Percentiles rank a stretch among this genome's conserved stretches.
phyloP scores from a whole-genome alignment of 1,139 yeast species.

The Nadsonia commutata region DNA sequence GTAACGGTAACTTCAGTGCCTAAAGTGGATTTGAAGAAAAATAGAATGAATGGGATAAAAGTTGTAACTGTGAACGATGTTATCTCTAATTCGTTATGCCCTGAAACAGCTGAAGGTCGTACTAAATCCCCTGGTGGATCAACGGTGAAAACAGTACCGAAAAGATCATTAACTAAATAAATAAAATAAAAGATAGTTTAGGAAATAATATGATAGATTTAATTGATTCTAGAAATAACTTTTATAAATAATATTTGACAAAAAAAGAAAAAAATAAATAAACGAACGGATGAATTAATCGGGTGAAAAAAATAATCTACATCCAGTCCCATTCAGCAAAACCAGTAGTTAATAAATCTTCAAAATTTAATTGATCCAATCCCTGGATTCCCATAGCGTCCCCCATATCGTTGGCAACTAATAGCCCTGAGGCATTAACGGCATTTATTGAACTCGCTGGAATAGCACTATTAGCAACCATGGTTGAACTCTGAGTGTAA shows the following conservation, averaged over 20 bases:
- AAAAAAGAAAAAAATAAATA: no score
- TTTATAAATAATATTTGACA: no score
- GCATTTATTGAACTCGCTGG: not conserved
- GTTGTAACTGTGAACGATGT: constrained; percentile 3
- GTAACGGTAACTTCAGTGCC: constrained; percentile 6
- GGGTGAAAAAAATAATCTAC: no score
- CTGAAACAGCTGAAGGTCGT: no score
- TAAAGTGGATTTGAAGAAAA: constrained; percentile 2
- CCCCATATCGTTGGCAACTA: not conserved
- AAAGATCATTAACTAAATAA: not conserved
- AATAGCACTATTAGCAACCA: no score
- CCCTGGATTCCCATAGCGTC: not conserved
- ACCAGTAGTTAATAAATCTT: not conserved
- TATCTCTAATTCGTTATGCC: not conserved
- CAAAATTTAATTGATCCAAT: not conserved
- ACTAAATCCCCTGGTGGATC: no score
- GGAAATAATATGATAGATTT: no score
- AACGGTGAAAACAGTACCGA: no score
- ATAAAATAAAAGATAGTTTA: no score
- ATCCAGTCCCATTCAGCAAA: not conserved
- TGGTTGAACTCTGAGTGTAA: no score
- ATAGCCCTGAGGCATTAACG: not conserved
- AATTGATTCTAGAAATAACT: no score
- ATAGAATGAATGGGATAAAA: not conserved
- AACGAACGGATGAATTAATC: no score